These are phyloP conservation scores for Lenwebbia sp. DNA, from an alignment of 345 rosid genomes.

Conservation along the genomic window DNA sequence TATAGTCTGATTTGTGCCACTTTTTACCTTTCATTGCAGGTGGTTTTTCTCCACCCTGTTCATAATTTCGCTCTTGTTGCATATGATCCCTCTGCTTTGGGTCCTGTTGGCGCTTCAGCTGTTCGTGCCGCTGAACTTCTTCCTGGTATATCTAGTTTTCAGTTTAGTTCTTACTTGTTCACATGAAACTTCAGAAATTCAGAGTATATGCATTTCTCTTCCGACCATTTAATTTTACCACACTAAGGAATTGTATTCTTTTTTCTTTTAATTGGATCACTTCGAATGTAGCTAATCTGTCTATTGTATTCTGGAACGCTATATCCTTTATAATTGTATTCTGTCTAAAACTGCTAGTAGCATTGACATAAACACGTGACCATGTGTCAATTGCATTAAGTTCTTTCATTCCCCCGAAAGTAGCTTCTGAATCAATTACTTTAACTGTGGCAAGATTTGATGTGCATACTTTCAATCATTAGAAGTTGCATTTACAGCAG, in stretches of 20 bases:
- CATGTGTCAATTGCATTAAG: background rate
- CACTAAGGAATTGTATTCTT: background rate
- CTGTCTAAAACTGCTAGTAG: too few species aligned
- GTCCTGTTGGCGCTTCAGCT: conserved; percentile 52
- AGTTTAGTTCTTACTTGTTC: background rate
- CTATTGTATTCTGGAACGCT: background rate
- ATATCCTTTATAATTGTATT: too few species aligned
- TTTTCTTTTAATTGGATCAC: background rate
- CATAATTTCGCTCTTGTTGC: conserved; percentile 91
- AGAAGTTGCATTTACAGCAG: background rate
- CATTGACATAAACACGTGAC: background rate
- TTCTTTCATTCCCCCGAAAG: background rate
- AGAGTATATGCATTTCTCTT: background rate
- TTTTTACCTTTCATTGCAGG: conserved; percentile 31
- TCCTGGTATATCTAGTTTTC: conserved; percentile 49
- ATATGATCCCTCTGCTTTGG: conserved; percentile 76
- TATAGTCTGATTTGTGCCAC: conserved; percentile 6
- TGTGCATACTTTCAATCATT: background rate
- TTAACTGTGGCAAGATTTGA: background rate
- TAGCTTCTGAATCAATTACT: background rate
- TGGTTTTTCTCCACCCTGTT: conserved; percentile 96
- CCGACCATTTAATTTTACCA: background rate
- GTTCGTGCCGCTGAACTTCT: conserved; percentile 85
- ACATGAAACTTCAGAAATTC: background rate
- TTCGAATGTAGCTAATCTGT: background rate